These are phyloP conservation scores for Starmera caribaea DNA, from an alignment of 805 yeast species.

Conservation along the genomic window DNA sequence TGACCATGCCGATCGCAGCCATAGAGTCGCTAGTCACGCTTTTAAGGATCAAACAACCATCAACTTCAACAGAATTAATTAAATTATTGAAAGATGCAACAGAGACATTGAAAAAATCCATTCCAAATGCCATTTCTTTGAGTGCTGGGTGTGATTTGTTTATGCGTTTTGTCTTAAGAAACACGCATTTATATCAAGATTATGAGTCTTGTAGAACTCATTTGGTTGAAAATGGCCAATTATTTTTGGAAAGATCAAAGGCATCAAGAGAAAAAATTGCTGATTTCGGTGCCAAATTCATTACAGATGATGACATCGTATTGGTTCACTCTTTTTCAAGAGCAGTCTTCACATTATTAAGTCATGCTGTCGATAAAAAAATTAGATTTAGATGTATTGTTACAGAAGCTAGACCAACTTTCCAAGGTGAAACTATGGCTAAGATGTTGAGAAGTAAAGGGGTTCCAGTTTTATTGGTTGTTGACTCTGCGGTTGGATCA, in stretches of 20 bases:
- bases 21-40: slow-evolving; percentile 88
- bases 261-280: slow-evolving; percentile 85
- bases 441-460: slow-evolving; percentile 53
- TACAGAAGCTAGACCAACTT: slow-evolving; percentile 86
- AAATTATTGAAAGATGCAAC: slow-evolving; percentile 72
- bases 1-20: slow-evolving; percentile 99
- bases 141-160: slow-evolving; percentile 97
- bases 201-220: slow-evolving; percentile 91
- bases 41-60: slow-evolving; percentile 73
- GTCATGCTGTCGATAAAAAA: slow-evolving; percentile 66
- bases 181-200: slow-evolving; percentile 78
- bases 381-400: slow-evolving; percentile 84
- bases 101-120: slow-evolving; percentile 60
- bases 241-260: slow-evolving; percentile 87
- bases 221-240: slow-evolving; percentile 85
- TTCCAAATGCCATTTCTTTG: slow-evolving; percentile 85
- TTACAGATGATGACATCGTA: slow-evolving; percentile 85
- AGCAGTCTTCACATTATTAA: slow-evolving; percentile 71
- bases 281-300: slow-evolving; percentile 76
- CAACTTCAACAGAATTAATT: slow-evolving; percentile 89
- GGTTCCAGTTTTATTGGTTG: slow-evolving; percentile 81
- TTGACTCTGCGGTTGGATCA: slow-evolving; percentile 90
- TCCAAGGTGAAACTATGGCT: slow-evolving; percentile 68
- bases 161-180: slow-evolving; percentile 85
- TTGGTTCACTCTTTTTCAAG: slow-evolving; percentile 89